Evolutionary conservation across 768 basidiomycete genomes (phyloP).

Genomic region (Xerocomus brunneocitrinus): DNA sequence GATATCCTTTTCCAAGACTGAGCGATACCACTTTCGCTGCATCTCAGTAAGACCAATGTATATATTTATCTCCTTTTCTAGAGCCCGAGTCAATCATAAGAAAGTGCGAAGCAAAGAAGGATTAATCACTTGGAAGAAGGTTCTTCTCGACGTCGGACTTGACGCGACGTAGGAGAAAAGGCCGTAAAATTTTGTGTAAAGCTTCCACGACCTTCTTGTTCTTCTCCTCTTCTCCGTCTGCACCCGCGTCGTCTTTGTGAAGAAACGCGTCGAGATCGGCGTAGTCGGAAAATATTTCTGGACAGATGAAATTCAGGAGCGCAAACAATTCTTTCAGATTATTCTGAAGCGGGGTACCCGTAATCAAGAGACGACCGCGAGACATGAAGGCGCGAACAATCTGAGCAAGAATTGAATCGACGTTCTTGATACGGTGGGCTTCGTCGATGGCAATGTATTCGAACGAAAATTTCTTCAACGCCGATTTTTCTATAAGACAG

Average conservation of each 20-base stretch:
- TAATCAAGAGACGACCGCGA: slow-evolving; percentile 88
- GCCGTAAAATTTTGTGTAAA: slow-evolving; percentile 92
- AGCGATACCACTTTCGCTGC: slow-evolving; percentile 98
- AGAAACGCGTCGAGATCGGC: slow-evolving; percentile 91
- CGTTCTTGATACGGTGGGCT: slow-evolving; percentile 98
- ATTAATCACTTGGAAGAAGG: slow-evolving; percentile 72
- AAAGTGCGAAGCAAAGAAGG: neutral
- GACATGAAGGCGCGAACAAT: slow-evolving; percentile 90
- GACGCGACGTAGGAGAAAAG: slow-evolving; percentile 90
- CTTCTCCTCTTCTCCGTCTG: slow-evolving; percentile 70
- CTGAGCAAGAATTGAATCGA: slow-evolving; percentile 91
- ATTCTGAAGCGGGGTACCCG: slow-evolving; percentile 95
- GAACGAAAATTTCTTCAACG: slow-evolving; percentile 91
- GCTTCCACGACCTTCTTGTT: slow-evolving; percentile 95
- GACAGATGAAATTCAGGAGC: slow-evolving; percentile 91
- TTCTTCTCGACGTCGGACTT: slow-evolving; percentile 98
- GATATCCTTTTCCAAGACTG: slow-evolving; percentile 94
- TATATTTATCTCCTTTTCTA: slow-evolving; percentile 98
- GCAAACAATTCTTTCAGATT: slow-evolving; percentile 94
- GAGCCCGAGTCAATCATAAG: slow-evolving; percentile 1
- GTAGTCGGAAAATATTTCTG: slow-evolving; percentile 91
- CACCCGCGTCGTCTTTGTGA: slow-evolving; percentile 74
- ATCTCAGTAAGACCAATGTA: slow-evolving; percentile 96
- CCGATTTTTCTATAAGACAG: slow-evolving; percentile 90
- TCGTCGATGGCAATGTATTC: slow-evolving; percentile 99